Conservation (phyloP, 1,139 yeast species). For the Kodamaea suecica region DNA sequence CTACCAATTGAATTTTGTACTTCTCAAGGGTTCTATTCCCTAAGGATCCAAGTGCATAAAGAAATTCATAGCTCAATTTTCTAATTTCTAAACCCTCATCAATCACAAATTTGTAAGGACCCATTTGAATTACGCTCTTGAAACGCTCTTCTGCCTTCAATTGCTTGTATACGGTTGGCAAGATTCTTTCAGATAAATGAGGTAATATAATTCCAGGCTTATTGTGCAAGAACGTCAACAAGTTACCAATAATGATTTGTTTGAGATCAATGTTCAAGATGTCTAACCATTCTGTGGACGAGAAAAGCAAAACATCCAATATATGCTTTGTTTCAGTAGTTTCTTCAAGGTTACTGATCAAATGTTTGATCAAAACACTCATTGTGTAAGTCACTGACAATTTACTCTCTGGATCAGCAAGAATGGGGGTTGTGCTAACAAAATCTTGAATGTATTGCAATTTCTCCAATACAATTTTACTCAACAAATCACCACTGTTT, state of each 20-base stretch:
- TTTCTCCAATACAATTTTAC: slow-evolving; percentile 11
- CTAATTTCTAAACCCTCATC: slow-evolving; percentile 79
- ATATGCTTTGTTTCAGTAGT: slow-evolving; percentile 12
- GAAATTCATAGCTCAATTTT: slow-evolving; percentile 68
- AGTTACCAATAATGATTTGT: slow-evolving; percentile 57
- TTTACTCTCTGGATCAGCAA: slow-evolving; percentile 14
- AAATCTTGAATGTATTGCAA: slow-evolving; percentile 17
- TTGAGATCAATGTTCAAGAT: slow-evolving; percentile 40
- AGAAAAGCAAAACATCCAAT: slow-evolving; percentile 13
- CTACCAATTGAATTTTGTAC: slow-evolving; percentile 19
- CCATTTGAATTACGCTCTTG: slow-evolving; percentile 72
- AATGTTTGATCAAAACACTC: slow-evolving; percentile 33
- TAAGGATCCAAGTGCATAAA: slow-evolving; percentile 50
- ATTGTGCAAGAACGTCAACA: slow-evolving; percentile 60
- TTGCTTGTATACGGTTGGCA: slow-evolving; percentile 56
- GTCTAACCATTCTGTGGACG: slow-evolving; percentile 15
- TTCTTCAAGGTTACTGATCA: slow-evolving; percentile 22
- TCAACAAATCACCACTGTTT: slow-evolving; percentile 15
- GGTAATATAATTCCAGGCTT: slow-evolving; percentile 15
- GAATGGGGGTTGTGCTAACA: slow-evolving; percentile 11
- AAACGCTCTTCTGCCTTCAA: slow-evolving; percentile 54
- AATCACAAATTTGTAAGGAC: slow-evolving; percentile 80
- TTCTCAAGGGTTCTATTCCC: slow-evolving; percentile 21
- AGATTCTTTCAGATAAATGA: slow-evolving; percentile 14
- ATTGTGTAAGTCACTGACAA: slow-evolving; percentile 27